These are phyloP conservation scores for Camellia sinensis DNA, from an alignment of 148 eudicot genomes.

Conservation along the genomic window DNA sequence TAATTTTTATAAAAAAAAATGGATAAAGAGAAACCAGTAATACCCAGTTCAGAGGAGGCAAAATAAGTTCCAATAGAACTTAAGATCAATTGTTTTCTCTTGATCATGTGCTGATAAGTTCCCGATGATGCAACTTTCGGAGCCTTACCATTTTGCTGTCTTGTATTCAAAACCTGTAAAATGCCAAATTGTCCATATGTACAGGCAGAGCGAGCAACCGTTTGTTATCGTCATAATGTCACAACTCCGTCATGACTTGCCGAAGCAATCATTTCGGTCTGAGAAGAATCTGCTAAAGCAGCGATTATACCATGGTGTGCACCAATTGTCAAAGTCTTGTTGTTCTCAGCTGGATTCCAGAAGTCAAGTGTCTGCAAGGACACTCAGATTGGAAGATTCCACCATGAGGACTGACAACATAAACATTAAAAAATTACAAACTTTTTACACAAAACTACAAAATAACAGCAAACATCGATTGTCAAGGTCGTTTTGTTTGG, in stretches of 20 bases:
- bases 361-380: slow-evolving; percentile 37
- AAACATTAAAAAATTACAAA: neutral
- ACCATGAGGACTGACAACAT: neutral
- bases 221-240: slow-evolving; percentile 39
- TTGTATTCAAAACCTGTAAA: neutral
- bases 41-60: no score
- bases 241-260: slow-evolving; percentile 45
- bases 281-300: slow-evolving; percentile 36
- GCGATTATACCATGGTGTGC: slow-evolving; percentile 37
- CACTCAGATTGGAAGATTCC: neutral
- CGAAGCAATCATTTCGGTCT: slow-evolving; percentile 41
- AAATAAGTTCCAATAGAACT: no score
- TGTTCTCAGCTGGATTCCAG: slow-evolving; percentile 44
- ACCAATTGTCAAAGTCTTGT: slow-evolving; percentile 12
- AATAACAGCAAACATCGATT: slow-evolving; percentile 2
- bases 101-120: no score
- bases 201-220: neutral
- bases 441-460: neutral
- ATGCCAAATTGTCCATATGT: neutral
- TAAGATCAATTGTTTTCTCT: no score
- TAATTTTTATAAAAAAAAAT: no score
- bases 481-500: neutral
- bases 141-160: neutral
- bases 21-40: no score
- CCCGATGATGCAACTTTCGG: neutral